phyloP scores from a whole-genome alignment of 805 yeast species.

The Ogataea neopini region DNA sequence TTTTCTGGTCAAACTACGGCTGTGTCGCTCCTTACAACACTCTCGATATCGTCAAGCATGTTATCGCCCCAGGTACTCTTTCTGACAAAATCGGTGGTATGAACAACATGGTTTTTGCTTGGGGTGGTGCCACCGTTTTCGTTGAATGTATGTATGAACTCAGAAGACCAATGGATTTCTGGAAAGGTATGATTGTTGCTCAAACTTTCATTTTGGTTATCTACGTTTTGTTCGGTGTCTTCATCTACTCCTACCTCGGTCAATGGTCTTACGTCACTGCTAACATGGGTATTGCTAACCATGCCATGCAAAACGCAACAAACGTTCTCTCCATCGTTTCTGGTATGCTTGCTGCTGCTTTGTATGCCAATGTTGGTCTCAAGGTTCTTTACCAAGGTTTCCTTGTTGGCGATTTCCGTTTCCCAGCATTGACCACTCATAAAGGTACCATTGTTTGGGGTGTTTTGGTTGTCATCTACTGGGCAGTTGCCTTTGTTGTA shows the following conservation, averaged over 20 bases:
- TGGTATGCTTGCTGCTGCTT: constrained; percentile 47
- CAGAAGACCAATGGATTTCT: constrained; percentile 48
- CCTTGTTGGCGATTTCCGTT: constrained; percentile 34
- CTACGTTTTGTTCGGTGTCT: constrained; percentile 44
- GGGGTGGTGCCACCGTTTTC: constrained; percentile 52
- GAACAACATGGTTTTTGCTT: constrained; percentile 49
- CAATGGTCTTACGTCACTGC: constrained; percentile 46
- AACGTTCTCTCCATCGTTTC: constrained; percentile 42
- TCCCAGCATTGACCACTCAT: constrained; percentile 36
- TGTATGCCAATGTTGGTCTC: constrained; percentile 49
- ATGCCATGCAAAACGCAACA: constrained; percentile 43
- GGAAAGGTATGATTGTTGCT: constrained; percentile 48
- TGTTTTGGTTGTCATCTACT: constrained; percentile 39
- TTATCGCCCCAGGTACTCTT: constrained; percentile 33
- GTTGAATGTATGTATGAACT: constrained; percentile 49
- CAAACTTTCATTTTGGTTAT: constrained; percentile 41
- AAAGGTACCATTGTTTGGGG: constrained; percentile 41
- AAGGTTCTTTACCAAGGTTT: constrained; percentile 43
- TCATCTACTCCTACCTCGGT: constrained; percentile 47
- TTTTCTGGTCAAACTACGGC: constrained; percentile 19
- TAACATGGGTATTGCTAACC: constrained; percentile 42
- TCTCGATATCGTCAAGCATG: constrained; percentile 9
- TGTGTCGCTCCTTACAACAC: constrained; percentile 26
- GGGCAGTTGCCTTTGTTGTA: constrained; percentile 45
- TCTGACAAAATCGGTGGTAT: constrained; percentile 32